phyloP scores from a whole-genome alignment of 371 early-diverging fungal genomes.

The Mortierella sp. region DNA sequence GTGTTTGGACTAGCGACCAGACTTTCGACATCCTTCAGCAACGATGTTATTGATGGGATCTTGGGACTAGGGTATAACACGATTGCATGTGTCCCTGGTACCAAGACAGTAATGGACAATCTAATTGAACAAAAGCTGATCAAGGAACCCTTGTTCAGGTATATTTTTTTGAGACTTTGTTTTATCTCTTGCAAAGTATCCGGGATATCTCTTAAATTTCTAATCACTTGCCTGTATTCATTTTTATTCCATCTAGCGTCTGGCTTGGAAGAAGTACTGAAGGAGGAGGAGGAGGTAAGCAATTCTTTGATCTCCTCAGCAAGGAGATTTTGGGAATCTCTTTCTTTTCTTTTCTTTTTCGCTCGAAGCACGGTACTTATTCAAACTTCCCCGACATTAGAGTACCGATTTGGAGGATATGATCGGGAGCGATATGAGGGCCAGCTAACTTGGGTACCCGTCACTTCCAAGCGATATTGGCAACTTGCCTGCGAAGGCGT shows the following conservation, averaged over 20 bases:
- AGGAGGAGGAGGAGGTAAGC: constrained; percentile 59
- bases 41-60: constrained; percentile 57
- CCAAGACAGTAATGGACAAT: constrained; percentile 57
- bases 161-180: background rate
- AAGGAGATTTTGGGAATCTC: too few species aligned
- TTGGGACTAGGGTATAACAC: constrained; percentile 56
- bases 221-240: background rate
- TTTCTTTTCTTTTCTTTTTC: background rate
- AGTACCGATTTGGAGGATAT: constrained; percentile 59
- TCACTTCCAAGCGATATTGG: constrained; percentile 61
- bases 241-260: constrained; percentile 22
- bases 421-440: constrained; percentile 53
- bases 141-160: constrained; percentile 53
- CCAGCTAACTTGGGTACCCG: constrained; percentile 55
- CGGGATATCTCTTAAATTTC: background rate
- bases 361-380: too few species aligned
- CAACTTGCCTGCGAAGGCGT: constrained; percentile 58
- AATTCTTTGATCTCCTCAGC: background rate
- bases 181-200: background rate
- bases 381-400: constrained; percentile 6
- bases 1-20: constrained; percentile 52
- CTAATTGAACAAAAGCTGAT: constrained; percentile 57
- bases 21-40: constrained; percentile 48
- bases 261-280: constrained; percentile 57
- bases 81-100: constrained; percentile 52